phyloP scores from a whole-genome alignment of 768 basidiomycete species.

The Macrolepiota dolichaula region DNA sequence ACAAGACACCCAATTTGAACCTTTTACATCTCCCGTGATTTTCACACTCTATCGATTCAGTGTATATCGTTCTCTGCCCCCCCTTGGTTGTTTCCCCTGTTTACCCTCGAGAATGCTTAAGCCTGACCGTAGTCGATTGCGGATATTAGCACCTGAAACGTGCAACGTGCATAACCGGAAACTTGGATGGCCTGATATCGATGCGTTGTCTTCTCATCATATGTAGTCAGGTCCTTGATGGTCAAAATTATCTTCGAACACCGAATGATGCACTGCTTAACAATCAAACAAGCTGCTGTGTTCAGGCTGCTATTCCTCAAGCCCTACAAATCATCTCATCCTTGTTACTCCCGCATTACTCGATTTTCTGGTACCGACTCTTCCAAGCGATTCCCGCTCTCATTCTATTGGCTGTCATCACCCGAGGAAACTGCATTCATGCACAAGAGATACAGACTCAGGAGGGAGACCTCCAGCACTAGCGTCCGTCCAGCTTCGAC shows the following conservation, averaged over 20 bases:
- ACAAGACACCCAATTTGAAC: no score
- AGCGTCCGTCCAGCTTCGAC: background rate
- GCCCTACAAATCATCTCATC: background rate
- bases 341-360: no score
- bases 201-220: background rate
- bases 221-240: background rate
- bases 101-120: background rate
- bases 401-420: background rate
- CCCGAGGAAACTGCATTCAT: background rate
- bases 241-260: slow-evolving; percentile 3
- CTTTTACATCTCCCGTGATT: background rate
- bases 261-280: slow-evolving; percentile 1
- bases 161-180: no score
- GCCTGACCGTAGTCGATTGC: no score
- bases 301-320: background rate
- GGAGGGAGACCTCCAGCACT: background rate
- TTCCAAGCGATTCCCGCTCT: background rate
- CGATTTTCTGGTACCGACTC: no score
- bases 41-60: background rate
- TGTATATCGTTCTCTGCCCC: background rate
- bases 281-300: background rate
- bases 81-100: background rate
- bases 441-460: background rate
- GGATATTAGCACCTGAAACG: no score
- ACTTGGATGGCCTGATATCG: background rate